These are phyloP conservation scores for Diddensiella transvaalensis DNA, from an alignment of 805 yeast species.

Conservation along the genomic window DNA sequence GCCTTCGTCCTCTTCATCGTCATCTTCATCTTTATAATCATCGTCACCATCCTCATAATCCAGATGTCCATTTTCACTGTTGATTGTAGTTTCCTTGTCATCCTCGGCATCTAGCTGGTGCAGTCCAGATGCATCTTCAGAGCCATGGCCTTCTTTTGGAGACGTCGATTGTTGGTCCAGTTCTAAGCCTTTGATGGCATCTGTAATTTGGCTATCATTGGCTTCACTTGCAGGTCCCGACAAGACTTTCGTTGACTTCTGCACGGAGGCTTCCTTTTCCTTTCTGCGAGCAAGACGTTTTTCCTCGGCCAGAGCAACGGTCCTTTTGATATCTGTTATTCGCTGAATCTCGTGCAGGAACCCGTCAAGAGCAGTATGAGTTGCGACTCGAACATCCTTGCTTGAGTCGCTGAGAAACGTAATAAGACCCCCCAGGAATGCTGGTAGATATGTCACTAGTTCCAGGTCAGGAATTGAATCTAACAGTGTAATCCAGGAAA, in stretches of 20 bases:
- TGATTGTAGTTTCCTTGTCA: conserved; percentile 1
- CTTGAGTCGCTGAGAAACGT: conserved; percentile 78
- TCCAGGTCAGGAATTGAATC: conserved; percentile 92
- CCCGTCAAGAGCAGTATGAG: conserved; percentile 70
- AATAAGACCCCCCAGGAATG: conserved; percentile 79
- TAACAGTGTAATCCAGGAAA: conserved; percentile 89
- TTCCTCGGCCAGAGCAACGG: conserved; percentile 20
- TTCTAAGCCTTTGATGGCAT: not conserved
- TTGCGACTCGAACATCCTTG: conserved; percentile 81
- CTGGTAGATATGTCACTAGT: conserved; percentile 79
- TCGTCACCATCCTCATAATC: conserved; percentile 27
- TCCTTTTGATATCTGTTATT: conserved; percentile 62
- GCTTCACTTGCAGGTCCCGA: no score
- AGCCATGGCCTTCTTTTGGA: not conserved
- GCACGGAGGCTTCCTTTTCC: conserved; percentile 5
- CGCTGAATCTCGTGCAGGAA: conserved; percentile 77
- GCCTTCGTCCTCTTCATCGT: conserved; percentile 45
- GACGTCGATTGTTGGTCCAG: not conserved
- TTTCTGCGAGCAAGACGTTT: conserved; percentile 5
- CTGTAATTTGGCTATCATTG: not conserved
- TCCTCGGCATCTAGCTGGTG: conserved; percentile 2
- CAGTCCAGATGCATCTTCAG: not conserved
- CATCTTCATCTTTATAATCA: conserved; percentile 29
- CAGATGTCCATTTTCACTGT: not conserved
- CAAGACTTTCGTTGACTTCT: not conserved